phyloP scores from a whole-genome alignment of 208 protist genomes.

The Leishmania gerbilli region DNA sequence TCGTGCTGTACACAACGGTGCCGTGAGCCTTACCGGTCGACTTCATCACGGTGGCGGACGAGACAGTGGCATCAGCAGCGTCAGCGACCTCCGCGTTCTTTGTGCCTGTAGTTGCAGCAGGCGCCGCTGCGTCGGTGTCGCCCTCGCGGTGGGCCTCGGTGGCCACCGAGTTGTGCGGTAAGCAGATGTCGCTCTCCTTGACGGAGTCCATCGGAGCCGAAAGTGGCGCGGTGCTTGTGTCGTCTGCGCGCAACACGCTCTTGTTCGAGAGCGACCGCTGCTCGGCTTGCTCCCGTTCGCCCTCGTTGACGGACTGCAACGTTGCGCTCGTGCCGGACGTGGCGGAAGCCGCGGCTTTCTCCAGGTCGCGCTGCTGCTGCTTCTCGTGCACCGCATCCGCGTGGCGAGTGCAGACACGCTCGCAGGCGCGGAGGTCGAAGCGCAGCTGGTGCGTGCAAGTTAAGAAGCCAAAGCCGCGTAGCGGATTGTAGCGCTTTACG shows the following conservation, averaged over 20 bases:
- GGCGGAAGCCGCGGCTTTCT: slow-evolving; percentile 11
- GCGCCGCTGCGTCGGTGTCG: background rate
- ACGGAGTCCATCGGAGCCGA: background rate
- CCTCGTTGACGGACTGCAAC: background rate
- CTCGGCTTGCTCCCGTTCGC: background rate
- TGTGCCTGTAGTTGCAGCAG: background rate
- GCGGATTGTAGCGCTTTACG: slow-evolving; percentile 79
- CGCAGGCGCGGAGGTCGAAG: slow-evolving; percentile 23
- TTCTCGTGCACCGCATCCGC: slow-evolving; percentile 14
- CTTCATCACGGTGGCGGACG: background rate
- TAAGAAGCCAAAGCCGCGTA: slow-evolving; percentile 75
- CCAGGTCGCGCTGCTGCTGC: slow-evolving; percentile 15
- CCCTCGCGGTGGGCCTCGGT: slow-evolving; percentile 4
- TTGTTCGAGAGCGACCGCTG: background rate
- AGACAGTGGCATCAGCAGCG: background rate
- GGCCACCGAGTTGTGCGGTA: background rate
- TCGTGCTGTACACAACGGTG: slow-evolving; percentile 37
- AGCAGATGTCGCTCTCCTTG: slow-evolving; percentile 3
- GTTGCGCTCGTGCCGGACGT: background rate
- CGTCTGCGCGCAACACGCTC: background rate
- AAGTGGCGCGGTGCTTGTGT: background rate
- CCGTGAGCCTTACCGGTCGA: slow-evolving; percentile 24
- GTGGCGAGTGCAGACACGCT: slow-evolving; percentile 25
- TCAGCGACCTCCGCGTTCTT: background rate
- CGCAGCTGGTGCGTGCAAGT: slow-evolving; percentile 48